Base-by-base conservation (phyloP, 192 early-diverging fungal genomes). In the Gryganskiella cystojenkinii region DNA sequence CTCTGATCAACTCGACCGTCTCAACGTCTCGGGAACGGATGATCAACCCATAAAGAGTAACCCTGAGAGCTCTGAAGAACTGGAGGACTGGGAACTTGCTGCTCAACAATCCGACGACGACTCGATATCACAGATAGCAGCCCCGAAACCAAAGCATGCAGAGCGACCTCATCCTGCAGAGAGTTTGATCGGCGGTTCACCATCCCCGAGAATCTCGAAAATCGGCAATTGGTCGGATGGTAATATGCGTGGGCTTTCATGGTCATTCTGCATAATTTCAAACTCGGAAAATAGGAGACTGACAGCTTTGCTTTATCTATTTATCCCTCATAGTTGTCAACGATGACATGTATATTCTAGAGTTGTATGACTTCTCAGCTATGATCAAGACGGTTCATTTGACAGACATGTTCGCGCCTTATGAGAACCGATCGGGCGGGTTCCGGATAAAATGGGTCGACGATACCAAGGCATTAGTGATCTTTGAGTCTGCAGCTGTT, bases 391-490 rank as follows among this genome's bases (percentile, higher is more conserved):
- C 92, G 9, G 81, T 87, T 51, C 87, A 93, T 65, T 67, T 93
- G 20, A 84, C 90, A 37, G 84, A 86, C 17, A 91, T 93, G 49
- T 92, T 92, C 76, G 63, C 83, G 47, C 76, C 87, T 19, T 89
- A 84, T 49, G 86, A 89, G 65, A 79, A 83, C 45, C 76, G 83
- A 51, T 81, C 87, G 47, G 90, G 90, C 53, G 90, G 90, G 14
- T 92, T 85, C 72, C 62, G 82, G 47, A 90, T 93, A 59, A 92
- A 93, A 60, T 93, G 92, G 92, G 44, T 91, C 20, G 84, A 87
- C 64, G 91, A 92, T 74, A 92, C 90, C 25, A 80, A 83, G 52
- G 89, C 90, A 20, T 70, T 91, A 19, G 84, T 88, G 42, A 87
- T 92, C 42, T 93, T 93, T 80, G 83, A 84, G 46, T 88, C 90